phyloP scores from a whole-genome alignment of 2,329 filamentous ascomycete species.

The Pestalotiopsis sp. region DNA sequence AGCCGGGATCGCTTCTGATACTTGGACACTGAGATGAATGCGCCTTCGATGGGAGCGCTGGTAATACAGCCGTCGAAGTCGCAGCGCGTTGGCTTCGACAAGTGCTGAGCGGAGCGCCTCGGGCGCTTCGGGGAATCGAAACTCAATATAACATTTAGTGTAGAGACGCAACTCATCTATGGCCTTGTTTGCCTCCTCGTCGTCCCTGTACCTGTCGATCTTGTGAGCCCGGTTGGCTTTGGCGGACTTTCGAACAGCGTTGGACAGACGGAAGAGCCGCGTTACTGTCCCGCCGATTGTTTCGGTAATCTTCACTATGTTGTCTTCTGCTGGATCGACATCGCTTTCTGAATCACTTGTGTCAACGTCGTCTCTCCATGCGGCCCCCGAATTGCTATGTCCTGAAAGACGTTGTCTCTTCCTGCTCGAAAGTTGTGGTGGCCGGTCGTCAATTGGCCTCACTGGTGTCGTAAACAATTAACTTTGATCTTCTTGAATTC shows the following conservation, averaged over 20 bases:
- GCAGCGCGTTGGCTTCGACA: constrained; percentile 21
- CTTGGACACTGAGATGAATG: constrained; percentile 18
- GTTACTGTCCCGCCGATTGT: constrained; percentile 29
- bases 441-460: constrained; percentile 23
- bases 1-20: constrained; percentile 6
- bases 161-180: constrained; percentile 30
- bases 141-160: constrained; percentile 30
- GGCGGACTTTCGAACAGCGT: constrained; percentile 28
- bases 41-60: constrained; percentile 21
- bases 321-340: constrained; percentile 24
- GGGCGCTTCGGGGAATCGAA: constrained; percentile 27
- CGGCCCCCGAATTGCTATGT: neutral
- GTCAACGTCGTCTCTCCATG: constrained; percentile 16
- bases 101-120: constrained; percentile 25
- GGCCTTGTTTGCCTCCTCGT: constrained; percentile 29
- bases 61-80: constrained; percentile 24
- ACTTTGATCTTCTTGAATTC: constrained; percentile 9
- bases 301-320: constrained; percentile 24
- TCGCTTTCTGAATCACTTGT: constrained; percentile 18
- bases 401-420: constrained; percentile 11
- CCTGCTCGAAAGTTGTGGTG: constrained; percentile 22
- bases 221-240: constrained; percentile 25
- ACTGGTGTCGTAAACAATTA: constrained; percentile 24
- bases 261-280: constrained; percentile 30
- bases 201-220: constrained; percentile 25